phyloP scores from a whole-genome alignment of 129 eudicot species.

The Calendula officinalis region DNA sequence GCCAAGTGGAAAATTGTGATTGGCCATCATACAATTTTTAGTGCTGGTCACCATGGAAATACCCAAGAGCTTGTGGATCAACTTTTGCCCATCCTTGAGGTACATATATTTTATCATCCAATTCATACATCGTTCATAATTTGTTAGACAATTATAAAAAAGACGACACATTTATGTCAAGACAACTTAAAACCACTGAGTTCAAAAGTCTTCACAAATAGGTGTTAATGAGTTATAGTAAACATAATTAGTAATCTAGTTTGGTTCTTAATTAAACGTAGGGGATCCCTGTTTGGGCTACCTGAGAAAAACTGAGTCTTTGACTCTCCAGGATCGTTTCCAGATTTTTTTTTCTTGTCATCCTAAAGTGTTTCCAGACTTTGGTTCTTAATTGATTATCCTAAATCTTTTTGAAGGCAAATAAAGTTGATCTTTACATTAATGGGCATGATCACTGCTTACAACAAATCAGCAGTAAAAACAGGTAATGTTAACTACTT shows the following conservation, averaged over 20 bases:
- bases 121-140: too few relatives aligned
- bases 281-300: too few relatives aligned
- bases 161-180: too few relatives aligned
- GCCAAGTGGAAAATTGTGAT: conserved; percentile 83
- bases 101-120: neutral
- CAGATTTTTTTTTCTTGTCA: neutral
- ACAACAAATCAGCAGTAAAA: conserved; percentile 53
- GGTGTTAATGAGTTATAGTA: too few relatives aligned
- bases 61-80: conserved; percentile 57
- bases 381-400: neutral
- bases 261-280: too few relatives aligned
- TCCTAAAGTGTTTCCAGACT: neutral
- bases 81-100: conserved; percentile 75
- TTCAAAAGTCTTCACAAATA: too few relatives aligned
- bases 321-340: too few relatives aligned
- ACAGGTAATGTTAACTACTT: conserved; percentile 43
- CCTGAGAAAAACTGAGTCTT: too few relatives aligned
- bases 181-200: too few relatives aligned
- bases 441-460: conserved; percentile 91
- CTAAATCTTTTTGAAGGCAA: conserved; percentile 43
- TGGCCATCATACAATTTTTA: conserved; percentile 71
- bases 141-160: too few relatives aligned
- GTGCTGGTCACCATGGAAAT: conserved; percentile 66
- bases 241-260: too few relatives aligned
- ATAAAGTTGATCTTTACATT: conserved; percentile 65